Conservation (phyloP, 2,329 filamentous ascomycete species). For the Apiospora marii region DNA sequence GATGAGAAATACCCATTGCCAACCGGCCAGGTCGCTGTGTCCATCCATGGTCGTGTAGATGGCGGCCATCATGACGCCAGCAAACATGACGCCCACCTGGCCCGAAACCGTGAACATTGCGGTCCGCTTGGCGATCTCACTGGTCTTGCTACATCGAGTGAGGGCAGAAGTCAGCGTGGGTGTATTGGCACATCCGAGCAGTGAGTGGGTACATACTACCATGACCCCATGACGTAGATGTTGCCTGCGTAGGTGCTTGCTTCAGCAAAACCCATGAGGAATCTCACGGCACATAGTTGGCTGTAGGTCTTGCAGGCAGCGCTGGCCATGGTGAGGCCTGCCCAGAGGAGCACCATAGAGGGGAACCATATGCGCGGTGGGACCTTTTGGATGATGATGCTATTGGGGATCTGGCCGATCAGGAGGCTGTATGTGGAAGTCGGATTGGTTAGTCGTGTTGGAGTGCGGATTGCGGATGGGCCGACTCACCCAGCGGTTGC, state of each 20-base stretch:
- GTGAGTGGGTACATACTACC: conserved; percentile 1
- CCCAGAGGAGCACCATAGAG: conserved; percentile 56
- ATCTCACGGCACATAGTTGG: conserved; percentile 49
- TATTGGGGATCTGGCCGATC: conserved; percentile 52
- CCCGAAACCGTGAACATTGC: conserved; percentile 61
- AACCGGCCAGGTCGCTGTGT: conserved; percentile 50
- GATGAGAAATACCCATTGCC: conserved; percentile 52
- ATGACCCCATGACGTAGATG: conserved; percentile 21
- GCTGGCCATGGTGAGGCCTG: conserved; percentile 48
- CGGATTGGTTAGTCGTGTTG: background rate
- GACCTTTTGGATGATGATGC: conserved; percentile 55
- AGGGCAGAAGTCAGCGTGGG: background rate
- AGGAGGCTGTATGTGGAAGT: background rate
- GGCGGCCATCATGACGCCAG: conserved; percentile 61
- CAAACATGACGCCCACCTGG: conserved; percentile 59
- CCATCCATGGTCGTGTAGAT: conserved; percentile 48
- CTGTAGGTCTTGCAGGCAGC: conserved; percentile 42
- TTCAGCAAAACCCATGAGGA: conserved; percentile 54
- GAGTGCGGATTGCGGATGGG: background rate
- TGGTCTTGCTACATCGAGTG: conserved; percentile 1
- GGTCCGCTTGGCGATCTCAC: conserved; percentile 57
- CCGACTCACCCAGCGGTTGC: conserved; percentile 39
- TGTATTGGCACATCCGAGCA: no score
- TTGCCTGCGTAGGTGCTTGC: conserved; percentile 49
- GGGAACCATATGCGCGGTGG: conserved; percentile 57